Conservation (phyloP, 768 basidiomycete genomes). For the Tulasnella sp. region DNA sequence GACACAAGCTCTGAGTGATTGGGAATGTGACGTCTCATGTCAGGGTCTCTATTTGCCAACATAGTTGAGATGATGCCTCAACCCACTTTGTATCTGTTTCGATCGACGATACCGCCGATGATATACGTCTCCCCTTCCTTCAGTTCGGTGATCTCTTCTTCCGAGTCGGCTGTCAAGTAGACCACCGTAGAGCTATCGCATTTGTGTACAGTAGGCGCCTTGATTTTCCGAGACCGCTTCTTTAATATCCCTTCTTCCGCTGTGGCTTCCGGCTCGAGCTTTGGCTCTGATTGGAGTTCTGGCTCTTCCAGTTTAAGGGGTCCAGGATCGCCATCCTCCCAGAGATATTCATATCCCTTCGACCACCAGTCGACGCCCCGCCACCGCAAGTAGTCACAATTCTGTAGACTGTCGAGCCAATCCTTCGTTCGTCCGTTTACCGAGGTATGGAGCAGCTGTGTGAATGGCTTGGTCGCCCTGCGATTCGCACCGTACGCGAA, state of each 20-base stretch:
- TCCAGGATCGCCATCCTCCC: conserved; percentile 28
- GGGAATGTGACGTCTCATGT: no score
- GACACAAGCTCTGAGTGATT: conserved; percentile 64
- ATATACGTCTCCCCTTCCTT: conserved; percentile 80
- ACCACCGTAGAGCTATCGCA: conserved; percentile 37
- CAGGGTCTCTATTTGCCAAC: no score
- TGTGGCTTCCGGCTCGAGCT: conserved; percentile 15
- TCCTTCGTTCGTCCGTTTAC: conserved; percentile 58
- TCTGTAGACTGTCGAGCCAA: conserved; percentile 51
- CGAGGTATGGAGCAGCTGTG: conserved; percentile 65
- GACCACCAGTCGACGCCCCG: conserved; percentile 68
- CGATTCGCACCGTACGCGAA: conserved; percentile 87
- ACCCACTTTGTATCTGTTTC: conserved; percentile 87
- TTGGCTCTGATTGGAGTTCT: background rate
- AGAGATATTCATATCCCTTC: conserved; percentile 59
- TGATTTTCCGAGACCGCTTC: background rate
- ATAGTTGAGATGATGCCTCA: conserved; percentile 11
- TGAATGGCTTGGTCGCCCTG: conserved; percentile 54
- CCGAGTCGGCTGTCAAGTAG: conserved; percentile 91
- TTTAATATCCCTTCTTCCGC: conserved; percentile 10
- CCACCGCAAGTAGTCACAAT: conserved; percentile 73
- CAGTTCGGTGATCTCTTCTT: conserved; percentile 73
- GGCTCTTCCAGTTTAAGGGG: background rate
- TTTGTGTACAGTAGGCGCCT: background rate
- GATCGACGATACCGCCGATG: conserved; percentile 91